Evolutionary conservation across 225 moss, liverwort and hornwort genomes (phyloP), one percentile per base, ranked within the genome.

Genomic region (Polytrichum commune): DNA sequence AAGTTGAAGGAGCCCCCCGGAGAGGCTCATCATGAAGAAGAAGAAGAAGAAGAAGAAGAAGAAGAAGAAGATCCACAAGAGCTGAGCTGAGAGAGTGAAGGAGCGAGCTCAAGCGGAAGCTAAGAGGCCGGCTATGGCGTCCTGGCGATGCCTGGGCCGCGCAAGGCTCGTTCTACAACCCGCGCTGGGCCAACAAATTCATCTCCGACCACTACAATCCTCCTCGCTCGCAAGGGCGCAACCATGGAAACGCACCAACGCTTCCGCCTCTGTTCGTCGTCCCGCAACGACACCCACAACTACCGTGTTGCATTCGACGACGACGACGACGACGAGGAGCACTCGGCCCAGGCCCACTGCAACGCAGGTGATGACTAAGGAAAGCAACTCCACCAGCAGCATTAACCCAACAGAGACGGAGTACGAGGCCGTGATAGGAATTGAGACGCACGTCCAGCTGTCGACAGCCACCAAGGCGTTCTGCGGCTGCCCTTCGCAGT

Each of bases 381-480:
- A 69, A 69, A 60, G 58, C 25, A 67, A 18, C 61, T 54, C 24
- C 4, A 70, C 53, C 16, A 64, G 32, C 1, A 35, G 70, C 5
- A 67, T 54, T 1, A 35, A 70, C 6, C 53, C 69, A 60, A 68
- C 70, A 18, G 72, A 72, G 54, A 67, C 81, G 19, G 88, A 92
- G 27, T 95, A 93, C 55, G 97, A 98, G 77, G 93, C 91, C 3
- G 95, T 98, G 65, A 98, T 95, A 66, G 97, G 97, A 26, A 98
- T 95, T 62, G 97, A 98, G 73, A 95, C 97, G 8, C 97, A 98
- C 28, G 95, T 98, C 32, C 97, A 98, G 80, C 66, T 98, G 54
- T 89, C 85, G 19, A 95, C 97, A 1, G 77, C 82, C 30, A 95
- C 97, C 7, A 98, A 98, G 68, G 97, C 97, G 5, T 98, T 98